Evolutionary conservation across 257 asterid genomes (phyloP).

Genomic region (Solanum dulcamara): DNA sequence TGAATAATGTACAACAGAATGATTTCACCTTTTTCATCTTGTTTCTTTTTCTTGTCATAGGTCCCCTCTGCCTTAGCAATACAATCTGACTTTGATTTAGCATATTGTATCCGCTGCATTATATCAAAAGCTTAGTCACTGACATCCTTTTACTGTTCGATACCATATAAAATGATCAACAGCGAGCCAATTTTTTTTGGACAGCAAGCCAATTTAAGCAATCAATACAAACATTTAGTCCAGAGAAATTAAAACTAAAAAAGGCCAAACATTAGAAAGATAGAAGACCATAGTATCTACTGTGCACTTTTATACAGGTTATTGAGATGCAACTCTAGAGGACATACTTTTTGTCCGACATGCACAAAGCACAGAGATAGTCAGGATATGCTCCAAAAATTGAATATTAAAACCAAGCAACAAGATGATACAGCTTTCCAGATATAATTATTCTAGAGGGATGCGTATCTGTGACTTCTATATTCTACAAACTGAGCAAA

Average conservation of each 20-base stretch:
- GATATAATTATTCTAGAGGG: background rate
- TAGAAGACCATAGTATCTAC: background rate
- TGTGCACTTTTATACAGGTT: background rate
- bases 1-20: background rate
- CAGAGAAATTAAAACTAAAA: background rate
- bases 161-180: background rate
- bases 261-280: background rate
- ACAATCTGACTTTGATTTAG: conserved; percentile 82
- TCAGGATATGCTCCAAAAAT: background rate
- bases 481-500: background rate
- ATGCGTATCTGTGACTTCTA: background rate
- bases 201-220: background rate
- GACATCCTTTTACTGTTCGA: background rate
- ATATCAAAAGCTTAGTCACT: background rate
- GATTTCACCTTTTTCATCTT: conserved; percentile 78
- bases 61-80: conserved; percentile 98
- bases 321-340: background rate
- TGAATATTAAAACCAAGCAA: background rate
- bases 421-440: background rate
- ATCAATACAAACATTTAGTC: background rate
- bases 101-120: conserved; percentile 89
- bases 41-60: conserved; percentile 95
- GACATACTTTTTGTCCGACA: background rate
- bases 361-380: background rate
- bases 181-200: background rate